These are phyloP conservation scores for Myotisia sp. DNA, from an alignment of 2,329 filamentous ascomycete genomes.

Conservation along the genomic window DNA sequence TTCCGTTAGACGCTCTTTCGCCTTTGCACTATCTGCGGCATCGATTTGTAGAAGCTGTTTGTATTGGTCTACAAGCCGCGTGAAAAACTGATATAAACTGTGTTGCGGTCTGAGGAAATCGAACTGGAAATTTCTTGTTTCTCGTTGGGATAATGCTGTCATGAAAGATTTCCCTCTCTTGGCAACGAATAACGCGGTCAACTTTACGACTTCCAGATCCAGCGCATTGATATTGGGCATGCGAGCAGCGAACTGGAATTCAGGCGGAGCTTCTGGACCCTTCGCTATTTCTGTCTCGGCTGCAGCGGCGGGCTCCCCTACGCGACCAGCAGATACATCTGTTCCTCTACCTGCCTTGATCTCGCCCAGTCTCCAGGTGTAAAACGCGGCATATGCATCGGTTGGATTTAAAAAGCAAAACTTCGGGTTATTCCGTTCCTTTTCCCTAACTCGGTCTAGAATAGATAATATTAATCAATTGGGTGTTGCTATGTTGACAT, in stretches of 20 bases:
- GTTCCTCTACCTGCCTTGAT: constrained; percentile 73
- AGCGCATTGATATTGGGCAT: constrained; percentile 96
- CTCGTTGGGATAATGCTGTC: constrained; percentile 75
- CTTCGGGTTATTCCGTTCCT: constrained; percentile 72
- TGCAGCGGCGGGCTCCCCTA: constrained; percentile 44
- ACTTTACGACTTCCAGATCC: constrained; percentile 57
- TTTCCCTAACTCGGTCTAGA: constrained; percentile 63
- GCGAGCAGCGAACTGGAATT: constrained; percentile 85
- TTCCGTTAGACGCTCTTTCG: constrained; percentile 58
- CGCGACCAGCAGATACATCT: constrained; percentile 59
- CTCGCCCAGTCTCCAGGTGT: constrained; percentile 78
- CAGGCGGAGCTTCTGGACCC: constrained; percentile 70
- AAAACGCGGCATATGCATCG: constrained; percentile 79
- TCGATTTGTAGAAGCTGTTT: constrained; percentile 58
- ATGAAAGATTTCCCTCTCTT: constrained; percentile 87
- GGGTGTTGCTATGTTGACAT: too few relatives aligned
- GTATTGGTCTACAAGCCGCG: constrained; percentile 84
- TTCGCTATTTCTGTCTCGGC: constrained; percentile 52
- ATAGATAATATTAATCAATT: constrained; percentile 3
- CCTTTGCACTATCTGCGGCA: constrained; percentile 54
- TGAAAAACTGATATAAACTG: constrained; percentile 91
- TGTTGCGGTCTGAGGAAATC: constrained; percentile 92
- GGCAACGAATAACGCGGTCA: constrained; percentile 84
- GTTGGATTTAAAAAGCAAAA: constrained; percentile 70
- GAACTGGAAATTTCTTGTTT: constrained; percentile 84